Evolutionary conservation across 192 early-diverging fungal species (phyloP).

Genomic region (Coemansia sp.): DNA sequence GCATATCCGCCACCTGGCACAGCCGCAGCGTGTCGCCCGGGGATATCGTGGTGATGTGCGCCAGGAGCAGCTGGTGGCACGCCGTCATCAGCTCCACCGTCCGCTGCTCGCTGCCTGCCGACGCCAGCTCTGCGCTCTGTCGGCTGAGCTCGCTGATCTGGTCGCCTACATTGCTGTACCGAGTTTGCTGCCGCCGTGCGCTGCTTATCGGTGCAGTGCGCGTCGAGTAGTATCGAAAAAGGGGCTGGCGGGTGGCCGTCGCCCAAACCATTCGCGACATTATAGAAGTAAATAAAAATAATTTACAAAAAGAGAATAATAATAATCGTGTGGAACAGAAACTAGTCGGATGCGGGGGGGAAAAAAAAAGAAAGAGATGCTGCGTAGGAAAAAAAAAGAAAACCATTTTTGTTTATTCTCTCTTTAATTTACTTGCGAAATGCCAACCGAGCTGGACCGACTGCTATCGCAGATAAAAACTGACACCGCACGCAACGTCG

Average conservation of each 20-base stretch:
- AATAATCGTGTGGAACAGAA: no score
- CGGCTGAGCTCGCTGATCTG: neutral
- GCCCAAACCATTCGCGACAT: slow-evolving; percentile 7
- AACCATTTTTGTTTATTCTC: neutral
- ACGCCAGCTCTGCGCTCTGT: neutral
- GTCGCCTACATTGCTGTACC: neutral
- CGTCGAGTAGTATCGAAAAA: neutral
- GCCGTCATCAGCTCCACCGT: neutral
- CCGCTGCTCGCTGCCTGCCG: neutral
- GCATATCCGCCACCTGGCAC: slow-evolving; percentile 24
- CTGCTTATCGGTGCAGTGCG: neutral
- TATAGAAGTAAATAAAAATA: neutral
- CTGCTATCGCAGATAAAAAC: slow-evolving; percentile 25
- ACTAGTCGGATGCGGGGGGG: neutral
- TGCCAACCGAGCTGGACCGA: slow-evolving; percentile 29
- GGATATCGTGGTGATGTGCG: neutral
- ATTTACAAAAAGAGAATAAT: neutral
- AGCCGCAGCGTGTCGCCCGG: neutral
- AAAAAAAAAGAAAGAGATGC: neutral
- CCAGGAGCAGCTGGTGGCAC: slow-evolving; percentile 3
- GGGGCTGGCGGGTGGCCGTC: neutral
- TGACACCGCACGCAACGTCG: slow-evolving; percentile 21
- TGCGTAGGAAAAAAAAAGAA: no score
- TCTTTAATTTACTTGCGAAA: neutral
- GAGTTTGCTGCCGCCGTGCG: neutral